Evolutionary conservation across 305 asterid species (phyloP).

Genomic region (Rubia occidens): DNA sequence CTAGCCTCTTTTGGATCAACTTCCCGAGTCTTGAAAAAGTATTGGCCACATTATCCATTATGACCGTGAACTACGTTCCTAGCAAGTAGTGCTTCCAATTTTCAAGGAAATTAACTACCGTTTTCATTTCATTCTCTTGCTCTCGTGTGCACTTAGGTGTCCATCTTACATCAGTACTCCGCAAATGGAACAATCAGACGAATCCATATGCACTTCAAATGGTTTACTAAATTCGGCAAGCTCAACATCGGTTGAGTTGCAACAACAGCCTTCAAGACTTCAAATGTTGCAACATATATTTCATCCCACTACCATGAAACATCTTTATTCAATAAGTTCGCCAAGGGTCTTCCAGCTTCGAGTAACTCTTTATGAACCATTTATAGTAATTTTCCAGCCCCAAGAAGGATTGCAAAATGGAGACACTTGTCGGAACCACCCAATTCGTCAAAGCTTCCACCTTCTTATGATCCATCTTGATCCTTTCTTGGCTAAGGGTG

Average conservation of each 20-base stretch:
- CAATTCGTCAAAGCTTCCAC: background rate
- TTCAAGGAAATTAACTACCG: background rate
- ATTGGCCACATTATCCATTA: background rate
- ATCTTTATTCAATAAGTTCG: background rate
- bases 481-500: background rate
- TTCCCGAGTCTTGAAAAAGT: background rate
- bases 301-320: background rate
- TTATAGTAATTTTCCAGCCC: background rate
- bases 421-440: background rate
- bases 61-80: background rate
- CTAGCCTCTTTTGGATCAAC: conserved; percentile 1
- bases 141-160: conserved; percentile 2
- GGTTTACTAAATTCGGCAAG: background rate
- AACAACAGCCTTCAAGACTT: background rate
- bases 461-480: background rate
- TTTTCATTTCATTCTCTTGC: conserved; percentile 9
- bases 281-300: background rate
- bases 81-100: conserved; percentile 5
- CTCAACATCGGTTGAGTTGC: background rate
- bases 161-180: background rate
- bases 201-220: background rate
- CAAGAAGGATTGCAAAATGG: background rate
- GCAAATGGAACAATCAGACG: background rate
- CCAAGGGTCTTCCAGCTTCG: background rate
- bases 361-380: background rate